A percentile compares a stretch with the other conserved stretches of the same genome.
These are phyloP conservation scores for Suillus plorans DNA, from an alignment of 768 basidiomycete genomes.

Conservation along the genomic window DNA sequence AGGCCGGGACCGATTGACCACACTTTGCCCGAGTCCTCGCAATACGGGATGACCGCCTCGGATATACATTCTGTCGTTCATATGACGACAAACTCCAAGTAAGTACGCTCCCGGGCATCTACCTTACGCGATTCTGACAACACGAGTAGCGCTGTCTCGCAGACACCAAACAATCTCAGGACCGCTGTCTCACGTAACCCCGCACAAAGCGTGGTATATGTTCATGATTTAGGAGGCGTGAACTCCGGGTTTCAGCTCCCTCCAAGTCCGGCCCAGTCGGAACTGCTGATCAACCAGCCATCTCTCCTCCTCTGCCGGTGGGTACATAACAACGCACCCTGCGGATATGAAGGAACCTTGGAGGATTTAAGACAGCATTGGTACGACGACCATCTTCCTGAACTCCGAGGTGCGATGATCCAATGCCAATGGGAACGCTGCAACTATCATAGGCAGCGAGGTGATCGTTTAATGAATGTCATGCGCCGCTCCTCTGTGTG, in stretches of 20 bases:
- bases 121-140: no score
- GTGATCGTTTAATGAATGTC: not conserved
- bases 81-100: not conserved
- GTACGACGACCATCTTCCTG: not conserved
- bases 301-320: not conserved
- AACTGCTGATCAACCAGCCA: not conserved
- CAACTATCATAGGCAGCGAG: not conserved
- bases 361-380: not conserved
- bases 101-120: not conserved
- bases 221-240: not conserved
- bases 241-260: not conserved
- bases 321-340: not conserved
- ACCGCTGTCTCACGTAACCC: not conserved
- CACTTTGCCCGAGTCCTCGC: not conserved
- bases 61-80: not conserved
- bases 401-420: not conserved
- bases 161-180: no score
- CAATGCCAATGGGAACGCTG: not conserved
- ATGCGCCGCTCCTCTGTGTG: not conserved
- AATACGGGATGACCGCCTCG: not conserved
- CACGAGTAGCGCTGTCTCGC: no score
- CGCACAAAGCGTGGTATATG: not conserved
- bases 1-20: not conserved
- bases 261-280: not conserved
- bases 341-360: not conserved